Evolutionary conservation across 257 asterid genomes (phyloP).

Genomic region (Cynanchum wilfordii): DNA sequence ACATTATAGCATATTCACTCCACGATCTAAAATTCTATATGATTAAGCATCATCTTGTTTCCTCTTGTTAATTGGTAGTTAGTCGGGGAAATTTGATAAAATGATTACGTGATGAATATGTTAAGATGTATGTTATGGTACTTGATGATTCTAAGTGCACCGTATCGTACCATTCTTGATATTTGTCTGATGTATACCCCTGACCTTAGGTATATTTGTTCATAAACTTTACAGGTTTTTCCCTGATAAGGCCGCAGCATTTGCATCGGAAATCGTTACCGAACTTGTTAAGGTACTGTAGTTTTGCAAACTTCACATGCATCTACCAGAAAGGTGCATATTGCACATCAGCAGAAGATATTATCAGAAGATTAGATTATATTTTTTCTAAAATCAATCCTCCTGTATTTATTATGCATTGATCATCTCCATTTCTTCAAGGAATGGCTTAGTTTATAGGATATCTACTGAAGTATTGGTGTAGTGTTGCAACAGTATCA

Average conservation of each 20-base stretch:
- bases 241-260: conserved; percentile 66
- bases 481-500: neutral
- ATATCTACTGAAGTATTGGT: neutral
- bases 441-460: neutral
- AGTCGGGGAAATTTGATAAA: neutral
- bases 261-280: conserved; percentile 51
- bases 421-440: neutral
- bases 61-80: neutral
- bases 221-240: conserved; percentile 40
- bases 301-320: conserved; percentile 1
- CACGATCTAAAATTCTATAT: neutral
- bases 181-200: neutral
- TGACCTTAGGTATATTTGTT: neutral
- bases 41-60: neutral
- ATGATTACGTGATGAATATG: neutral
- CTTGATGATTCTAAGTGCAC: neutral
- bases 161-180: neutral
- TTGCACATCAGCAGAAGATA: neutral
- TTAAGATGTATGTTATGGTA: neutral
- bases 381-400: neutral
- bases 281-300: conserved; percentile 56
- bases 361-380: neutral
- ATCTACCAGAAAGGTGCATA: neutral
- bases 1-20: neutral
- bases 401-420: neutral